These are phyloP conservation scores for Dactylorhiza incarnata DNA, from an alignment of 106 monocot species.

Conservation along the genomic window DNA sequence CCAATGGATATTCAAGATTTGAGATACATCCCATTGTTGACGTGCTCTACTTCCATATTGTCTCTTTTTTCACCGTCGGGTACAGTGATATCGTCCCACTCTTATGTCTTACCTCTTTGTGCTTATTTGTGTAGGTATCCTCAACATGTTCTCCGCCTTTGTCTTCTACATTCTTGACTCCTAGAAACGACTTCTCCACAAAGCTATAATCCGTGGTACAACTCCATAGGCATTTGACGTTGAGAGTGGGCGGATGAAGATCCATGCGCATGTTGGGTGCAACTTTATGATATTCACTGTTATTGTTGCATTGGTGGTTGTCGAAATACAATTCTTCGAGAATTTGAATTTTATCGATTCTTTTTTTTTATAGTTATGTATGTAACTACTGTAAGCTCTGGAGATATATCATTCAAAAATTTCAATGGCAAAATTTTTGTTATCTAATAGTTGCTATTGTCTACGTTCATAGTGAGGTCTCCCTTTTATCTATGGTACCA, in stretches of 20 bases:
- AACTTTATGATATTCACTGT: constrained; percentile 36
- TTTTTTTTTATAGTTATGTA: constrained; percentile 55
- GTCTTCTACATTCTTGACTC: constrained; percentile 37
- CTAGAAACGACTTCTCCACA: constrained; percentile 33
- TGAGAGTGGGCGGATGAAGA: constrained; percentile 54
- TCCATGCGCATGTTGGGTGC: constrained; percentile 36
- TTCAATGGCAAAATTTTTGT: constrained; percentile 38
- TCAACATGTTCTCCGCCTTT: constrained; percentile 36
- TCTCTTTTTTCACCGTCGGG: constrained; percentile 62
- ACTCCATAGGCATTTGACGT: constrained; percentile 32
- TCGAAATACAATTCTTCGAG: constrained; percentile 33
- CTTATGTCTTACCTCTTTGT: constrained; percentile 40
- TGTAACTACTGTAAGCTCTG: constrained; percentile 64
- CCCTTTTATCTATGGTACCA: constrained; percentile 42
- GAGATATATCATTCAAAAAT: constrained; percentile 51
- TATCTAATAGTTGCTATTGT: constrained; percentile 49
- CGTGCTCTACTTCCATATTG: constrained; percentile 61
- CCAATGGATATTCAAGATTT: constrained; percentile 20
- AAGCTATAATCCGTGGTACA: background rate
- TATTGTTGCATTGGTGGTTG: constrained; percentile 33
- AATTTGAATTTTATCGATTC: constrained; percentile 47
- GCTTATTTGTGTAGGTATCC: constrained; percentile 59
- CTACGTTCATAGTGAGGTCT: constrained; percentile 45
- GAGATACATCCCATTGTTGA: constrained; percentile 43
- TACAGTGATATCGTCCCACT: constrained; percentile 60